Conservation (phyloP, 2,329 filamentous ascomycete species). For the Calonectria multiphialidica region DNA sequence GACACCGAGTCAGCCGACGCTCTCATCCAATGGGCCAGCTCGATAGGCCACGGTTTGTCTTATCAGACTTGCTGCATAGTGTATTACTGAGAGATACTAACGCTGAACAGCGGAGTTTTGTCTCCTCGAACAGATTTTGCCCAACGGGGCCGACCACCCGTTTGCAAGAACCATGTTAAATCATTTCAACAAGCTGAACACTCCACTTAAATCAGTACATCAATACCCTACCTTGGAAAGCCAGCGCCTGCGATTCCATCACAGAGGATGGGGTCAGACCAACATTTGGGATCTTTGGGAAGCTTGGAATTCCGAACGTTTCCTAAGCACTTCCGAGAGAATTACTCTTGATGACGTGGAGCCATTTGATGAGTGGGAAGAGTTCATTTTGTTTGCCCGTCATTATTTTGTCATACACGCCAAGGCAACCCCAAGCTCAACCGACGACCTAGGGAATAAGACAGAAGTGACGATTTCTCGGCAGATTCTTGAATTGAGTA, state of each 20-base stretch:
- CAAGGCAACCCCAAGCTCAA: slow-evolving; percentile 25
- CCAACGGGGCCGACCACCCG: slow-evolving; percentile 81
- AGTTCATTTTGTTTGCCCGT: slow-evolving; percentile 85
- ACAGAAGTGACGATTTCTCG: background rate
- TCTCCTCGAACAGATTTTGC: slow-evolving; percentile 87
- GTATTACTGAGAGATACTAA: slow-evolving; percentile 26
- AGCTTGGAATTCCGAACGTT: slow-evolving; percentile 79
- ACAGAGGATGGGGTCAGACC: slow-evolving; percentile 75
- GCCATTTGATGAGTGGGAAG: slow-evolving; percentile 96
- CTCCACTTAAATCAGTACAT: slow-evolving; percentile 80
- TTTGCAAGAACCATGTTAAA: slow-evolving; percentile 89
- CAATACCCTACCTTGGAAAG: slow-evolving; percentile 75
- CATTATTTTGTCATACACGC: slow-evolving; percentile 88
- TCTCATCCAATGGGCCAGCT: slow-evolving; percentile 83
- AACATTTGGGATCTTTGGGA: slow-evolving; percentile 82
- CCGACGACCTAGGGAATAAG: background rate
- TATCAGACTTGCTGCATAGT: background rate
- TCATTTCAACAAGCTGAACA: slow-evolving; percentile 85
- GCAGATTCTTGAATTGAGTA: slow-evolving; percentile 17
- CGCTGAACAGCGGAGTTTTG: slow-evolving; percentile 75
- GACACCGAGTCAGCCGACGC: slow-evolving; percentile 78
- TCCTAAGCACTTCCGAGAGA: slow-evolving; percentile 72
- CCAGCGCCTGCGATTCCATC: slow-evolving; percentile 76
- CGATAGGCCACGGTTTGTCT: slow-evolving; percentile 72
- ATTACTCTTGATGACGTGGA: slow-evolving; percentile 76